Percentiles rank a stretch among this genome's conserved stretches.
Evolutionary conservation across 163 green algal genomes (phyloP).

Genomic region (Scenedesmus sp.): DNA sequence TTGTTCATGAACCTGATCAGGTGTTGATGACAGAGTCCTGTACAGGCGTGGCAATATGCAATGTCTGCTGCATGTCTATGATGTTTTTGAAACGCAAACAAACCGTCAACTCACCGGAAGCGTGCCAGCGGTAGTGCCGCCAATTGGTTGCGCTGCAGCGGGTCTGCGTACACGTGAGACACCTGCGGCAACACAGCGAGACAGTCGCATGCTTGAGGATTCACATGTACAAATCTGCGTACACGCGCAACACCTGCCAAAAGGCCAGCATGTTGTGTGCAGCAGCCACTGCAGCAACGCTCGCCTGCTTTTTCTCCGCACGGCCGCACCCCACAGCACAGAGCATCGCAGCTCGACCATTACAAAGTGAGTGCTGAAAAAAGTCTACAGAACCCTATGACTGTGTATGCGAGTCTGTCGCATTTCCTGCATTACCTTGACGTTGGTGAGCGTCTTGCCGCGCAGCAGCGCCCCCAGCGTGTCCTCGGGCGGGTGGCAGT

Average conservation of each 20-base stretch:
- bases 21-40: too few species aligned
- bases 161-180: conserved; percentile 50
- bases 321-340: background rate
- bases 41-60: too few species aligned
- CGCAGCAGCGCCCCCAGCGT: conserved; percentile 11
- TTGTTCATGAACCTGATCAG: too few species aligned
- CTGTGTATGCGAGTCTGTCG: too few species aligned
- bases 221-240: background rate
- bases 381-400: too few species aligned
- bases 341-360: background rate
- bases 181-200: conserved; percentile 11
- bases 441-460: background rate
- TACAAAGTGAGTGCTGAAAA: background rate
- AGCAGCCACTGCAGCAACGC: too few species aligned
- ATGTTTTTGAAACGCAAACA: too few species aligned
- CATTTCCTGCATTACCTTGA: conserved; percentile 8
- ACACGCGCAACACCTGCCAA: background rate
- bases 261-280: too few species aligned
- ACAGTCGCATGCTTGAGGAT: background rate
- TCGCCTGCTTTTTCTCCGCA: background rate
- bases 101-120: conserved; percentile 5
- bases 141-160: conserved; percentile 50
- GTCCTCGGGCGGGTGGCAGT: conserved; percentile 40
- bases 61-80: too few species aligned
- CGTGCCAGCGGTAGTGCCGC: conserved; percentile 1